Conservation (phyloP, 805 yeast genomes). For the Helenozyma baotianmanensis region DNA sequence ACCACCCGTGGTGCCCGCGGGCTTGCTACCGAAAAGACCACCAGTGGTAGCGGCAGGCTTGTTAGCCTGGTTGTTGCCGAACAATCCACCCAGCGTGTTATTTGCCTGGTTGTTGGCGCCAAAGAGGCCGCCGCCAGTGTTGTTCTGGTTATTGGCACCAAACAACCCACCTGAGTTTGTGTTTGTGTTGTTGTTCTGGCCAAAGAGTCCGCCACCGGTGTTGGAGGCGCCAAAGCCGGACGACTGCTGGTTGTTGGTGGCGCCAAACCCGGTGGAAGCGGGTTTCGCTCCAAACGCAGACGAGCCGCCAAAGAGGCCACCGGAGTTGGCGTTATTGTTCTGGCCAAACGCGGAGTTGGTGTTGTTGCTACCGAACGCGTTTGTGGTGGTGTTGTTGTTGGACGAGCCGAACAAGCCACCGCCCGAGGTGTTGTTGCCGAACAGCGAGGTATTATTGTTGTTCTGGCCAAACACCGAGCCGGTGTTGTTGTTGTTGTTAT, state of each 20-base stretch:
- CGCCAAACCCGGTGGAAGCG: slow-evolving; percentile 12
- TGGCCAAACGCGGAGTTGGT: slow-evolving; percentile 12
- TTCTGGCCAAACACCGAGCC: slow-evolving; percentile 12
- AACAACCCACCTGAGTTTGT: slow-evolving; percentile 8
- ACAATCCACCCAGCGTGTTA: slow-evolving; percentile 12
- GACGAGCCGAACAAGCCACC: slow-evolving; percentile 8
- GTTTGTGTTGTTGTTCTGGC: slow-evolving; percentile 8
- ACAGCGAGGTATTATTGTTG: slow-evolving; percentile 16
- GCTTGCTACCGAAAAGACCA: slow-evolving; percentile 36
- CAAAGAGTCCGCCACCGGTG: slow-evolving; percentile 16
- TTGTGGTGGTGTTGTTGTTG: background rate
- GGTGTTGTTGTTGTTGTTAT: slow-evolving; percentile 6
- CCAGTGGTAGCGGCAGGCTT: slow-evolving; percentile 8
- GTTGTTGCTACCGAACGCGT: slow-evolving; percentile 10
- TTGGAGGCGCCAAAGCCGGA: slow-evolving; percentile 10
- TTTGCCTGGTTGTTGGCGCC: slow-evolving; percentile 17
- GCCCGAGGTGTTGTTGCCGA: slow-evolving; percentile 20
- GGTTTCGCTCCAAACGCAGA: slow-evolving; percentile 29
- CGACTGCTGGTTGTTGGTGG: background rate
- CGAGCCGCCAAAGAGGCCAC: slow-evolving; percentile 39
- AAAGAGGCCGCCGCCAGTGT: slow-evolving; percentile 27
- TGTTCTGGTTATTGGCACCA: slow-evolving; percentile 9
- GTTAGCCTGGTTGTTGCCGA: slow-evolving; percentile 6
- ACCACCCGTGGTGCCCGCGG: slow-evolving; percentile 12
- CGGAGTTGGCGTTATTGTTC: slow-evolving; percentile 5